These are phyloP conservation scores for Escallonia herrerae DNA, from an alignment of 129 eudicot genomes.

Conservation along the genomic window DNA sequence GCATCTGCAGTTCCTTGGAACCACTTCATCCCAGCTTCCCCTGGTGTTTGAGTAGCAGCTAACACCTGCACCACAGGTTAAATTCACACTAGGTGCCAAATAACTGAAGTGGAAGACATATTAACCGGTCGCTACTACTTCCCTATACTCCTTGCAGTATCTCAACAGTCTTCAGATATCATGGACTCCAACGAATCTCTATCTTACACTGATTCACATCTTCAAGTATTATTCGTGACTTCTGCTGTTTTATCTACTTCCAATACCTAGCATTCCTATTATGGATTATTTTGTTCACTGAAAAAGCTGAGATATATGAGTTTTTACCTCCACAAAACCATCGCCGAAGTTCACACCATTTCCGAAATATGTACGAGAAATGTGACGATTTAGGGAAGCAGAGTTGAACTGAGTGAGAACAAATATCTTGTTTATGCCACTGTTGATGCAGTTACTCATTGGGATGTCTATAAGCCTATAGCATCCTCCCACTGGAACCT, in stretches of 20 bases:
- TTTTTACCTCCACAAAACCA: constrained; percentile 87
- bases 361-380: constrained; percentile 82
- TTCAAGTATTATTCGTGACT: too few species aligned
- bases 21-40: constrained; percentile 88
- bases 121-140: background rate
- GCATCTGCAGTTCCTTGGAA: constrained; percentile 99
- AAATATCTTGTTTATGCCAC: constrained; percentile 81
- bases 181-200: too few species aligned
- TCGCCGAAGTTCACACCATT: constrained; percentile 88
- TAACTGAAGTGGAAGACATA: background rate
- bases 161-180: too few species aligned
- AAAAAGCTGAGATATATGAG: too few species aligned
- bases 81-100: background rate
- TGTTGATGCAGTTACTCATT: constrained; percentile 96
- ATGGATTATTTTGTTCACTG: too few species aligned
- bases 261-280: too few species aligned
- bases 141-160: too few species aligned
- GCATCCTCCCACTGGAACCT: constrained; percentile 99
- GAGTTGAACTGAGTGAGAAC: constrained; percentile 94
- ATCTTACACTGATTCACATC: too few species aligned
- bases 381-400: constrained; percentile 93
- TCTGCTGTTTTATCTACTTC: too few species aligned
- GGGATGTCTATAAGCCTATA: constrained; percentile 95
- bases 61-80: constrained; percentile 46
- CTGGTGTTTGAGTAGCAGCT: constrained; percentile 94